Evolutionary conservation across 176 grass and related monocot genomes (phyloP).

Genomic region (Miscanthus lutarioriparius): DNA sequence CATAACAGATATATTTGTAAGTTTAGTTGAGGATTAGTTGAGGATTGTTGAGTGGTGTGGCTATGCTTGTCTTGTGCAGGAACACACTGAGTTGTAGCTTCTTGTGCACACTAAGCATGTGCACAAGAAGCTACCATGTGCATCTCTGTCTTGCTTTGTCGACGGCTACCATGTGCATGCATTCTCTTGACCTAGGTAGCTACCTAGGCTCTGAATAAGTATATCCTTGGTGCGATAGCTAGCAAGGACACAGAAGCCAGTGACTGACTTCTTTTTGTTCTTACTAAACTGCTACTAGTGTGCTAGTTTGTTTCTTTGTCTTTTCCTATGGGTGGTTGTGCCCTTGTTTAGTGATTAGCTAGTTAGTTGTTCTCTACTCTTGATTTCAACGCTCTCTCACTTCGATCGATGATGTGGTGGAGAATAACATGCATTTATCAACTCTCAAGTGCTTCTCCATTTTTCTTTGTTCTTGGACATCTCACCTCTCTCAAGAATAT

Average conservation of each 20-base stretch:
- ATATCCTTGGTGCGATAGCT: not conserved
- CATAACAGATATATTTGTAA: too few species aligned
- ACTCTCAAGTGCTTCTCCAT: not conserved
- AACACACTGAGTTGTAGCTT: too few species aligned
- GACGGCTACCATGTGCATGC: not conserved
- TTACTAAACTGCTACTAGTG: not conserved
- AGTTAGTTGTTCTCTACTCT: not conserved
- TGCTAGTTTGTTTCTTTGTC: not conserved
- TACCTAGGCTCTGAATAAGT: not conserved
- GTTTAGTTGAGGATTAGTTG: too few species aligned
- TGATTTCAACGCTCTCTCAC: constrained; percentile 6
- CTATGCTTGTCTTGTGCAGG: too few species aligned
- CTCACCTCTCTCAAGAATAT: not conserved
- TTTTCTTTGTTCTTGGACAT: constrained; percentile 10
- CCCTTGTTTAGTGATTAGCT: constrained; percentile 18
- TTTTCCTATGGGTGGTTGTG: not conserved
- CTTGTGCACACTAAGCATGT: too few species aligned
- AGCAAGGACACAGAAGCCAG: not conserved
- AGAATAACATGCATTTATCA: not conserved
- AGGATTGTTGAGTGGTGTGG: too few species aligned
- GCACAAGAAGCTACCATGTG: too few species aligned
- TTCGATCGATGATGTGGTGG: not conserved
- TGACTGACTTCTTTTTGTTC: not conserved
- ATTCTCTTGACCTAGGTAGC: not conserved
- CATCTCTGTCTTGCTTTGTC: not conserved